phyloP scores from a whole-genome alignment of 176 grass and related monocot species.

The Echinochloa phyllopogon region DNA sequence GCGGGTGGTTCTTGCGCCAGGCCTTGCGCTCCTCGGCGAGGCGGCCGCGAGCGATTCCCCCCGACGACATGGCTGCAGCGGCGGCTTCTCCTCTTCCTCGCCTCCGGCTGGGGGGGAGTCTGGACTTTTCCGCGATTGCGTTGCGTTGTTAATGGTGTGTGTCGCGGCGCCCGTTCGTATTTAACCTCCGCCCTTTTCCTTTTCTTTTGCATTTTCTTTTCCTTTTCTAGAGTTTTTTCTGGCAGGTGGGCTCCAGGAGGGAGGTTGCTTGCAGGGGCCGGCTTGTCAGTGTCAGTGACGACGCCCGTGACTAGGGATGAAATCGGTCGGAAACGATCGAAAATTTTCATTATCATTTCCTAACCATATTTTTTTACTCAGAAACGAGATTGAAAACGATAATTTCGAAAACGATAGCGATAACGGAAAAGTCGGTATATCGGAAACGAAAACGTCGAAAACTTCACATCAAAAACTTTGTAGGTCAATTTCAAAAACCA shows the following conservation, averaged over 20 bases:
- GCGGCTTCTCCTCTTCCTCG: background rate
- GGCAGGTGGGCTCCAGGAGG: background rate
- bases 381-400: too few relatives aligned
- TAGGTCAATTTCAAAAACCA: too few relatives aligned
- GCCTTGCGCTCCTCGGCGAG: conserved; percentile 98
- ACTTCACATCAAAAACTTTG: too few relatives aligned
- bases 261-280: background rate
- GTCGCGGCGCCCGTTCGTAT: conserved; percentile 26
- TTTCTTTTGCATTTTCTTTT: background rate
- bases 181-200: conserved; percentile 9
- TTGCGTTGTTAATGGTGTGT: background rate
- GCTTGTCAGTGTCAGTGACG: background rate
- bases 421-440: too few relatives aligned
- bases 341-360: too few relatives aligned
- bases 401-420: too few relatives aligned
- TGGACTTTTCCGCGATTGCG: conserved; percentile 1
- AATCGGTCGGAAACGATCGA: too few relatives aligned
- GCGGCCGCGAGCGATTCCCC: conserved; percentile 84
- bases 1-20: conserved; percentile 94
- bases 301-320: too few relatives aligned
- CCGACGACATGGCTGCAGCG: conserved; percentile 63
- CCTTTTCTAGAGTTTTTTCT: background rate
- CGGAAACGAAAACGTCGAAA: too few relatives aligned
- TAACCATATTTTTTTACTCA: too few relatives aligned
- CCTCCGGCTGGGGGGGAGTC: background rate